Evolutionary conservation across 306 rosid genomes (phyloP).

Genomic region (apple (Malus domestica)): ASM211411v1 NC_041803.1:27650001-27650500

Average conservation of each 20-base stretch:
- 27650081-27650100: no score
- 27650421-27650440: not conserved
- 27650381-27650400: not conserved
- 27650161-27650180: not conserved
- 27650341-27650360: not conserved
- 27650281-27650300: not conserved
- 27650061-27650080: no score
- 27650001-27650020: no score
- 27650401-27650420: not conserved
- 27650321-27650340: not conserved
- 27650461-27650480: constrained; percentile 24
- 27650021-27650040: no score
- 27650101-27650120: no score
- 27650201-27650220: constrained; percentile 24
- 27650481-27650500: constrained; percentile 2
- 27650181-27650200: constrained; percentile 32
- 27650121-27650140: no score
- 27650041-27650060: no score
- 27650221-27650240: constrained; percentile 23
- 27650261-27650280: not conserved
- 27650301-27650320: not conserved
- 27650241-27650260: not conserved
- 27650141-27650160: not conserved
- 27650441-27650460: not conserved
- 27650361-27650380: not conserved